phyloP scores from a whole-genome alignment of 2,329 filamentous ascomycete species.

The Zymoseptoria pseudotritici region DNA sequence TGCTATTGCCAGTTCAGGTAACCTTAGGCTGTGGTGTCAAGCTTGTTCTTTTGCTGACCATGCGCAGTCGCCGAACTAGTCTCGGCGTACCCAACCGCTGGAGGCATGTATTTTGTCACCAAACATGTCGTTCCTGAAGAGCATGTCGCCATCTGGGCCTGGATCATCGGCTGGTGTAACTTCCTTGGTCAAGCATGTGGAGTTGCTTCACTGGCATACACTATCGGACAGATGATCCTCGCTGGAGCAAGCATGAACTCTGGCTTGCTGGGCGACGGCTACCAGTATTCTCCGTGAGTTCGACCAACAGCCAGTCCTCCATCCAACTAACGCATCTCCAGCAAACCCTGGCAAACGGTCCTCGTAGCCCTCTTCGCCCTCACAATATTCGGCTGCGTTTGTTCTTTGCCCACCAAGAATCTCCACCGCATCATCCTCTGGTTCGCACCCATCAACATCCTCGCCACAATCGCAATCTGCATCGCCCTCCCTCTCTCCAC shows the following conservation, averaged over 20 bases:
- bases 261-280: constrained; percentile 40
- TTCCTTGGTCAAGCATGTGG: constrained; percentile 57
- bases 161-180: constrained; percentile 62
- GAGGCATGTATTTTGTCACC: constrained; percentile 62
- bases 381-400: constrained; percentile 51
- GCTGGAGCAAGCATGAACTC: constrained; percentile 57
- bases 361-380: constrained; percentile 50
- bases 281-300: constrained; percentile 52
- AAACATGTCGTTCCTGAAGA: constrained; percentile 56
- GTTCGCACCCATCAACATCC: constrained; percentile 60
- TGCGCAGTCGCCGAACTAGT: constrained; percentile 54
- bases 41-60: background rate
- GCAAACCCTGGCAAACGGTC: constrained; percentile 52
- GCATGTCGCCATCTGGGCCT: constrained; percentile 56
- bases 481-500: constrained; percentile 52
- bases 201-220: constrained; percentile 56
- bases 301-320: background rate
- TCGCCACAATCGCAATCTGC: constrained; percentile 54
- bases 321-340: constrained; percentile 21
- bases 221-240: constrained; percentile 57
- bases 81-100: constrained; percentile 59
- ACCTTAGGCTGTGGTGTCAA: background rate
- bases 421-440: constrained; percentile 55
- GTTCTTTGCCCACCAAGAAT: constrained; percentile 53
- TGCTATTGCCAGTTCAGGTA: constrained; percentile 55